These are phyloP conservation scores for Phellopilus nigrolimitatus DNA, from an alignment of 1,284 basidiomycete species.

Conservation along the genomic window DNA sequence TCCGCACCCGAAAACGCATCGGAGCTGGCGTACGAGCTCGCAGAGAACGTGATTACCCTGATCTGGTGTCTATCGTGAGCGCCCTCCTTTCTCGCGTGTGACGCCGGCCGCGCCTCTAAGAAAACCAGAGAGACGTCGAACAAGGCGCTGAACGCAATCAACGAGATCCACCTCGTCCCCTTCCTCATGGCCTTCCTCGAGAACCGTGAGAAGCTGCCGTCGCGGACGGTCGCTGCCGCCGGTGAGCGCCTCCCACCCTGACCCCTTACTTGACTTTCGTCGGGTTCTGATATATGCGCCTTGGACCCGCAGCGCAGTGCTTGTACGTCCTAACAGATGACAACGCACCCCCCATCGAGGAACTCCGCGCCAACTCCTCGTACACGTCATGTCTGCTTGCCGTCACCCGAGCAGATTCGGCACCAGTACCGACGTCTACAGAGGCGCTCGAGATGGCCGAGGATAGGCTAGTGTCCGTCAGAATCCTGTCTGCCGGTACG, in stretches of 20 bases:
- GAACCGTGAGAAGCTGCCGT: slow-evolving; percentile 60
- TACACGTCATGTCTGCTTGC: slow-evolving; percentile 71
- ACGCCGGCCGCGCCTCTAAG: slow-evolving; percentile 29
- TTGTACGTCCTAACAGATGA: slow-evolving; percentile 89
- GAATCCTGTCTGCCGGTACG: slow-evolving; percentile 70
- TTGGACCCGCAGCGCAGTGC: slow-evolving; percentile 72
- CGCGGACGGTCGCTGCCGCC: slow-evolving; percentile 71
- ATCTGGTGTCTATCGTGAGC: slow-evolving; percentile 92
- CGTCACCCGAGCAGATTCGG: slow-evolving; percentile 35
- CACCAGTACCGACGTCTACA: slow-evolving; percentile 19
- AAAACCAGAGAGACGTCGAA: slow-evolving; percentile 80
- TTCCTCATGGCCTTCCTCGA: slow-evolving; percentile 83
- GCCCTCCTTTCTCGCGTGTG: background rate
- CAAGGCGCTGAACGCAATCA: slow-evolving; percentile 84
- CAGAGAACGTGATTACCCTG: slow-evolving; percentile 87
- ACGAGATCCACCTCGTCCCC: slow-evolving; percentile 68
- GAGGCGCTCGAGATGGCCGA: slow-evolving; percentile 37
- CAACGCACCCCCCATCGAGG: slow-evolving; percentile 63
- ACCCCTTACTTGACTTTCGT: slow-evolving; percentile 10
- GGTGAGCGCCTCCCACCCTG: slow-evolving; percentile 45
- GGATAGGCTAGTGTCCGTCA: slow-evolving; percentile 50
- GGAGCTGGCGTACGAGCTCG: slow-evolving; percentile 78
- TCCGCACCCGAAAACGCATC: slow-evolving; percentile 61
- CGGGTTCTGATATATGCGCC: too few species aligned
- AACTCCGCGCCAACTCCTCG: slow-evolving; percentile 54